phyloP scores from a whole-genome alignment of 768 basidiomycete genomes.

The Mycena maculata region DNA sequence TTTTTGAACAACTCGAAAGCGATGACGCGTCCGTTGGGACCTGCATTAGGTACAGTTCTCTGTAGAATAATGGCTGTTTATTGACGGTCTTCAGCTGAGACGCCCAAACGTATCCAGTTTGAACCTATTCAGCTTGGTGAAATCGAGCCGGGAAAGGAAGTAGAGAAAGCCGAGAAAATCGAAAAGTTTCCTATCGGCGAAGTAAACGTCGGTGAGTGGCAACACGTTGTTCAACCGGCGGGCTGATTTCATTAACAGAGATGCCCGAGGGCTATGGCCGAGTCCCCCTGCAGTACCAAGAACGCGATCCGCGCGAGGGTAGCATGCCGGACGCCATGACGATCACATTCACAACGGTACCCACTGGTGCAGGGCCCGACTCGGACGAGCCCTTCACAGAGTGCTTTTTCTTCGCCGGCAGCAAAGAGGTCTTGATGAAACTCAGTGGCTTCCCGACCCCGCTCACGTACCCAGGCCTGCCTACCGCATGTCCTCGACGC shows the following conservation, averaged over 20 bases:
- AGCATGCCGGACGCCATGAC: constrained; percentile 10
- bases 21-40: constrained; percentile 20
- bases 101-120: no score
- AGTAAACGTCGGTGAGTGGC: constrained; percentile 8
- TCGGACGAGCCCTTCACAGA: constrained; percentile 16
- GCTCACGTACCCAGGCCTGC: constrained; percentile 19
- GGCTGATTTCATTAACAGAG: no score
- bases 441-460: constrained; percentile 32
- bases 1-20: constrained; percentile 40
- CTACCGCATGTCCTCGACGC: constrained; percentile 27
- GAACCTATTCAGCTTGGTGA: no score
- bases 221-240: no score
- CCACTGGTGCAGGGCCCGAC: not conserved
- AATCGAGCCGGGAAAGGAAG: no score
- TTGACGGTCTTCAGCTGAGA: not conserved
- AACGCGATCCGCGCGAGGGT: not conserved
- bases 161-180: no score
- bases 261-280: not conserved
- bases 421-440: constrained; percentile 21
- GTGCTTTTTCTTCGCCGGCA: constrained; percentile 24
- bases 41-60: not conserved
- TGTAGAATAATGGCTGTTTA: not conserved
- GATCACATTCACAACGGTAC: constrained; percentile 18
- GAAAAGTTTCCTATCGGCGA: constrained; percentile 18
- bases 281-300: not conserved